Evolutionary conservation across 768 basidiomycete genomes (phyloP).

Genomic region (Boletus tylopilopsis): DNA sequence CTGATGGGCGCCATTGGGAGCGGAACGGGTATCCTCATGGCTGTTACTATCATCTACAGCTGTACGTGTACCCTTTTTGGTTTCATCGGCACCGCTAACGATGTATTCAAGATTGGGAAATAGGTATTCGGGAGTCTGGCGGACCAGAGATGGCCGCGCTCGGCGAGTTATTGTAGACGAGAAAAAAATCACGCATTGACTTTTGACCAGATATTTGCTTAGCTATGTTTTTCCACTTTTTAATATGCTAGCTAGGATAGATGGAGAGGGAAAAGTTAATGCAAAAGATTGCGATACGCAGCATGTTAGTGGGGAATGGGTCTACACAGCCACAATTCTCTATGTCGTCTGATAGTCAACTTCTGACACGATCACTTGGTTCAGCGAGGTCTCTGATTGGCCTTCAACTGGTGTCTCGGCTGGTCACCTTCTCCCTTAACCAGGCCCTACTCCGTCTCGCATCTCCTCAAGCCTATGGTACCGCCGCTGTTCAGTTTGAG

Average conservation of each 20-base stretch:
- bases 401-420: conserved; percentile 80
- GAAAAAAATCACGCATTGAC: conserved; percentile 22
- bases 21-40: conserved; percentile 96
- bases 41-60: conserved; percentile 96
- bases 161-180: conserved; percentile 74
- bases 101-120: conserved; percentile 75
- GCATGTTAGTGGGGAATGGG: conserved; percentile 8
- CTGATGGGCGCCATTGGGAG: conserved; percentile 95
- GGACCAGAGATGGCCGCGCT: conserved; percentile 82
- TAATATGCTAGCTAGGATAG: conserved; percentile 11
- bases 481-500: conserved; percentile 93
- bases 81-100: background rate
- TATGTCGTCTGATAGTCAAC: conserved; percentile 12
- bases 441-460: conserved; percentile 82
- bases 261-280: background rate
- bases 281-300: conserved; percentile 3
- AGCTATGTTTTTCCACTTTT: background rate
- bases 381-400: conserved; percentile 68
- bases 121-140: conserved; percentile 75
- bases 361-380: conserved; percentile 32
- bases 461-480: conserved; percentile 83
- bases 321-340: too few relatives aligned
- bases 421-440: conserved; percentile 86
- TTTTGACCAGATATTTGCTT: conserved; percentile 1
- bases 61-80: conserved; percentile 26